Evolutionary conservation across 73 alveolate species (phyloP).

Genomic region (Uronychia binucleata): DNA sequence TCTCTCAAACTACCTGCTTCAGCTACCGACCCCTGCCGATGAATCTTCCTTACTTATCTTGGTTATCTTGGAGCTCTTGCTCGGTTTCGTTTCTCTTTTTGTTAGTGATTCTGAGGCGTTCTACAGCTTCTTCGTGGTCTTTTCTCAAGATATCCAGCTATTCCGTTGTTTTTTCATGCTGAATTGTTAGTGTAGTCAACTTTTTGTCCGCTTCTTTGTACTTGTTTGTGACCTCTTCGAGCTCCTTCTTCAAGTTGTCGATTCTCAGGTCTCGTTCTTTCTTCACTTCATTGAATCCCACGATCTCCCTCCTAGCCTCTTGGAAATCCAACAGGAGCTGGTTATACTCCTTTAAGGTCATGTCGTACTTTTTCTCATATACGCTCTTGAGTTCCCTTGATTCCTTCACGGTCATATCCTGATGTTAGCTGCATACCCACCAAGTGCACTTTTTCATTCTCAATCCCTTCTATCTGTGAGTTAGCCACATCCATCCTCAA

Average conservation of each 20-base stretch:
- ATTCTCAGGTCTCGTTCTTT: constrained; percentile 34
- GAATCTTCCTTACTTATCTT: constrained; percentile 19
- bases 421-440: constrained; percentile 3
- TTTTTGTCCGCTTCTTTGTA: constrained; percentile 27
- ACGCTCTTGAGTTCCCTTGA: constrained; percentile 11
- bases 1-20: constrained; percentile 15
- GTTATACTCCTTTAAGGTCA: neutral
- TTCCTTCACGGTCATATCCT: constrained; percentile 27
- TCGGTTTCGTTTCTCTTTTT: constrained; percentile 62
- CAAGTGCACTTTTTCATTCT: constrained; percentile 42
- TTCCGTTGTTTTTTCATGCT: constrained; percentile 20
- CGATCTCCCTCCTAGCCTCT: constrained; percentile 27
- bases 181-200: constrained; percentile 12
- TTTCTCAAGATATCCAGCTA: constrained; percentile 13
- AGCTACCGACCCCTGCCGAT: constrained; percentile 5
- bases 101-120: constrained; percentile 36
- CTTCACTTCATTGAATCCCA: constrained; percentile 29
- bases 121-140: constrained; percentile 49
- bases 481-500: constrained; percentile 37
- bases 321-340: constrained; percentile 7
- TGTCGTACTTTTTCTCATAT: constrained; percentile 12
- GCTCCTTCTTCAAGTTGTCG: constrained; percentile 19
- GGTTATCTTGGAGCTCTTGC: constrained; percentile 30
- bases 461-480: constrained; percentile 37
- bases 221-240: constrained; percentile 3